Evolutionary conservation across 768 basidiomycete genomes (phyloP), one percentile per base, ranked within the genome.

Genomic region (Collybia nuda): DNA sequence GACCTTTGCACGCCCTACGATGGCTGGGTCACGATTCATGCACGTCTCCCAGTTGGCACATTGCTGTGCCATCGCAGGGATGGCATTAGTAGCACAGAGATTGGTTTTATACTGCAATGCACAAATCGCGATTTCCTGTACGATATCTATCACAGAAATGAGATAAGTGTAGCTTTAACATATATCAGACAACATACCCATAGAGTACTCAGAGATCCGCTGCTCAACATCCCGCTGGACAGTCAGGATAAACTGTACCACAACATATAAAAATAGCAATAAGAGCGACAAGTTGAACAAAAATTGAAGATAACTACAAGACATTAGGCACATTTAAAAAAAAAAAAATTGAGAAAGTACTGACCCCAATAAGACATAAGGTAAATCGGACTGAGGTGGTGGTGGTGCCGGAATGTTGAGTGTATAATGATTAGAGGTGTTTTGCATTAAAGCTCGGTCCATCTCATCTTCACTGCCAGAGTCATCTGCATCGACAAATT

Each of bases 1-100:
- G 56, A 99, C 88, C 60, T 82, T 85, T 52, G 93, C 91, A 51
- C 93, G 88, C 1, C 93, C 93, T 37, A 95, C 82, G 36, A 87
- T 85, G 17, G 86, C 84, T 48, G 95, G 93, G 74, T 98, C 95
- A 52, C 91, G 86, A 69, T 89, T 86, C 95, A 97, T 96, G 65
- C 94, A 98, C 5, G 82, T 81, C 62, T 96, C 90, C 96, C 96
- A 98, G 53, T 80, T 81, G 41, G 79, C 79, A 67, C 96, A 99
- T 65, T 89, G 86, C 37, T 82, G 81, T 40, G 83, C 78, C 89
- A 98, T 90, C 12, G 90, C 92, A 26, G 96, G 97, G 11, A 96
- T 79, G 26, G 89, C 79, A 57, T 79, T 84, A 12, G 66, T 63
- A 37, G 81, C 84, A 67, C 96, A 98, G 18, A 87, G 76, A 67